Conservation (phyloP, 805 yeast genomes). For the Monosporozyma yasuniensis region DNA sequence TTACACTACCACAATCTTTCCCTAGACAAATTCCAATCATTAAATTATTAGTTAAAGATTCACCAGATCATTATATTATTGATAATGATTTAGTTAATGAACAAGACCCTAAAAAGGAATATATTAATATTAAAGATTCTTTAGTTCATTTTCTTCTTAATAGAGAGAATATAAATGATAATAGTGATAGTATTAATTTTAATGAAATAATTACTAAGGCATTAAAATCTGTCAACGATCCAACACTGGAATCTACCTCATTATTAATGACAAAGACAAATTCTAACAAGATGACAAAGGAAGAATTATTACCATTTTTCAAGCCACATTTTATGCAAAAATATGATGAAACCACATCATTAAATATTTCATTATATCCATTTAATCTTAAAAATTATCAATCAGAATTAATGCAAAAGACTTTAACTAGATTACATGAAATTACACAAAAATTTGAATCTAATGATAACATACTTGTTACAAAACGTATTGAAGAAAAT, state of each 20-base stretch:
- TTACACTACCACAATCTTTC: too few species aligned
- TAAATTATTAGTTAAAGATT: conserved; percentile 37
- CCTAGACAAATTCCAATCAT: conserved; percentile 34
- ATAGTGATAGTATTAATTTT: background rate
- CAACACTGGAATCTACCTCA: background rate
- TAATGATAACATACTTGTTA: conserved; percentile 16
- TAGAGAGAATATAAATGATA: conserved; percentile 3
- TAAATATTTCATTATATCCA: conserved; percentile 2
- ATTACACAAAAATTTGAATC: conserved; percentile 20
- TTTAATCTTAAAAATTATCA: conserved; percentile 30
- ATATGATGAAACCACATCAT: background rate
- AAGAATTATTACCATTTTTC: background rate
- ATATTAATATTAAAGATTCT: conserved; percentile 23
- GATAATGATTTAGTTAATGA: conserved; percentile 11
- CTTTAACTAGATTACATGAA: conserved; percentile 29
- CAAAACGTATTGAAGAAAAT: conserved; percentile 33
- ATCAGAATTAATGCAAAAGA: conserved; percentile 30
- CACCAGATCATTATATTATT: conserved; percentile 36
- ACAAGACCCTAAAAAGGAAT: conserved; percentile 10
- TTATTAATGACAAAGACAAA: background rate
- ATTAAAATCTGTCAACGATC: background rate
- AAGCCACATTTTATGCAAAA: conserved; percentile 6
- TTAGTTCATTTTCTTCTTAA: conserved; percentile 17
- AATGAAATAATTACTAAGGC: background rate
- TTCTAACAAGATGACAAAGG: background rate